phyloP scores from a whole-genome alignment of 805 yeast genomes.

The Metschnikowia kofuensis region DNA sequence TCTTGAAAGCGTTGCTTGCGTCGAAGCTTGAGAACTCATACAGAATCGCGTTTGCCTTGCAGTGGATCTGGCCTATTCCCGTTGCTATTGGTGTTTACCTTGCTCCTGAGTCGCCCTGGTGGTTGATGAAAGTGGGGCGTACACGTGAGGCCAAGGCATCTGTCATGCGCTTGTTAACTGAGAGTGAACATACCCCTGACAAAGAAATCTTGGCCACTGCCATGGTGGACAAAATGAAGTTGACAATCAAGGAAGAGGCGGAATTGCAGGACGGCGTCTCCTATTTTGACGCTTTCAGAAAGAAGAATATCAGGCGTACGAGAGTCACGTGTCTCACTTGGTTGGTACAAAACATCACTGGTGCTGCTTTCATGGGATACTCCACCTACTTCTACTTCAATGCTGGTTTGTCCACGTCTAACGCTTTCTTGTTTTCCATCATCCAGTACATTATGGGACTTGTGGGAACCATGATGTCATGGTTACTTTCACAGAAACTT shows the following conservation, averaged over 20 bases:
- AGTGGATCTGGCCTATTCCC: constrained; percentile 40
- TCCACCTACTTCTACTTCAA: constrained; percentile 50
- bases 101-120: constrained; percentile 51
- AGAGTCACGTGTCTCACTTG: constrained; percentile 44
- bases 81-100: constrained; percentile 32
- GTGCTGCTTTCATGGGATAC: constrained; percentile 47
- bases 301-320: constrained; percentile 49
- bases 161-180: constrained; percentile 23
- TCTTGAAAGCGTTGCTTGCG: constrained; percentile 33
- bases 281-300: constrained; percentile 47
- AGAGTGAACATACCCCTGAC: constrained; percentile 29
- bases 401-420: constrained; percentile 44
- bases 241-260: constrained; percentile 42
- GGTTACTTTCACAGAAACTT: constrained; percentile 38
- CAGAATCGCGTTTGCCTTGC: constrained; percentile 39
- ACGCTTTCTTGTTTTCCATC: constrained; percentile 46
- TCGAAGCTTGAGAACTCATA: constrained; percentile 28
- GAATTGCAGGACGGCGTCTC: constrained; percentile 20
- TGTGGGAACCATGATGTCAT: constrained; percentile 42
- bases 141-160: constrained; percentile 31
- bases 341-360: constrained; percentile 45
- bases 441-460: constrained; percentile 45
- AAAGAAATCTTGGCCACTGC: constrained; percentile 35
- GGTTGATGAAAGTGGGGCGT: constrained; percentile 36
- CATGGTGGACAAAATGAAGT: constrained; percentile 43